These are phyloP conservation scores for Pigoraptor vietnamica DNA, from an alignment of 78 protist species.

Conservation along the genomic window DNA sequence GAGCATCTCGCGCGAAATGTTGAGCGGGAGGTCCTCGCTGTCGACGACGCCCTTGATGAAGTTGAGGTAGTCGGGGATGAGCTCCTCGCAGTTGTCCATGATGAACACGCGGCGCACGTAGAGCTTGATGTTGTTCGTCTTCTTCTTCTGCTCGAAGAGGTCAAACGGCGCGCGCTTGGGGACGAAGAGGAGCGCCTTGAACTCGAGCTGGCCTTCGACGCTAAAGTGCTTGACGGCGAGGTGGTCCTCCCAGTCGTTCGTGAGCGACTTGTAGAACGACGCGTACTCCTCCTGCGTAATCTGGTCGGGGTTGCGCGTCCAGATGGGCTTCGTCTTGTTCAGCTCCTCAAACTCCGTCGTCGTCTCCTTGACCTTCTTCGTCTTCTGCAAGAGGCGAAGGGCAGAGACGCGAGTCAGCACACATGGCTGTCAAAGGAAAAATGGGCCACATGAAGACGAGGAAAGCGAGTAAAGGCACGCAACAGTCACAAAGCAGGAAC, in stretches of 20 bases:
- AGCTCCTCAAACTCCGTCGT: conserved; percentile 86
- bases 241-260: conserved; percentile 99
- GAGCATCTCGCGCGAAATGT: conserved; percentile 99
- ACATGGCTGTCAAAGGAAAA: no score
- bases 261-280: conserved; percentile 97
- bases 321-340: conserved; percentile 99
- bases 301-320: conserved; percentile 96
- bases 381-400: conserved; percentile 52
- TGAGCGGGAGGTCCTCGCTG: conserved; percentile 99
- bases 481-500: not conserved
- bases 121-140: conserved; percentile 97
- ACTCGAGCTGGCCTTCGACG: conserved; percentile 98
- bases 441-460: no score
- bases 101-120: conserved; percentile 99
- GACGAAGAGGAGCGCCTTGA: conserved; percentile 93
- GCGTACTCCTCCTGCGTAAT: conserved; percentile 98
- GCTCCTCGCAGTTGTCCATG: conserved; percentile 98
- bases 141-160: conserved; percentile 95
- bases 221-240: conserved; percentile 98
- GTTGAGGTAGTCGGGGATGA: conserved; percentile 97
- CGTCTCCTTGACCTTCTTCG: conserved; percentile 88
- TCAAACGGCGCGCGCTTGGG: conserved; percentile 99
- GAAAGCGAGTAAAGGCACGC: no score
- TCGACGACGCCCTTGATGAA: conserved; percentile 99
- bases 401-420: no score